phyloP scores from a whole-genome alignment of 2,329 filamentous ascomycete species.

The Aurifilum marmelostoma region DNA sequence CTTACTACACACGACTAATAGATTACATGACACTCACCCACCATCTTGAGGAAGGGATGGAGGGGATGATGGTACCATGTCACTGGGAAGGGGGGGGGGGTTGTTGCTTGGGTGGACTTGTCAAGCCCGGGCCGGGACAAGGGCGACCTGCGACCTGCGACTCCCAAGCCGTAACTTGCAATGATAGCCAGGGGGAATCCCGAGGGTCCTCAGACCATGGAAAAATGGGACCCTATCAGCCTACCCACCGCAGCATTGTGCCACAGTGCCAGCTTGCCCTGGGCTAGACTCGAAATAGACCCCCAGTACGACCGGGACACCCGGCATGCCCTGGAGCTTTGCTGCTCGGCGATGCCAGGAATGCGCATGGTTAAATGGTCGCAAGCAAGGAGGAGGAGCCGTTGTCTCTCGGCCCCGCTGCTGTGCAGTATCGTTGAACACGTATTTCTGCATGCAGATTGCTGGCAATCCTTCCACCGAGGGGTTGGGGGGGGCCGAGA shows the following conservation, averaged over 20 bases:
- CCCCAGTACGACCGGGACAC: not conserved
- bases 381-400: not conserved
- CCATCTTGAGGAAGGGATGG: conserved; percentile 16
- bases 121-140: conserved; percentile 19
- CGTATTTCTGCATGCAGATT: not conserved
- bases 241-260: not conserved
- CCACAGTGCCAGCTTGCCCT: conserved; percentile 14
- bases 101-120: conserved; percentile 10
- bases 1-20: not conserved
- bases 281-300: conserved; percentile 12
- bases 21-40: not conserved
- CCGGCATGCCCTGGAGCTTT: not conserved
- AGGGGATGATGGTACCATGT: conserved; percentile 13
- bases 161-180: conserved; percentile 13
- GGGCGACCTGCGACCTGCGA: conserved; percentile 22
- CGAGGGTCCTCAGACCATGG: conserved; percentile 21
- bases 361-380: not conserved
- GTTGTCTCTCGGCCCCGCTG: not conserved
- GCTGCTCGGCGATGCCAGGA: conserved; percentile 10
- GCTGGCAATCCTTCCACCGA: not conserved
- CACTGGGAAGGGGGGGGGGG: not conserved
- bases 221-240: conserved; percentile 15
- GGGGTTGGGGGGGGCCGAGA: not conserved
- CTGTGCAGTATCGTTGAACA: not conserved
- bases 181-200: conserved; percentile 22